Base-by-base conservation (phyloP, 495 filamentous ascomycete species). In the Annulohypoxylon bovei region DNA sequence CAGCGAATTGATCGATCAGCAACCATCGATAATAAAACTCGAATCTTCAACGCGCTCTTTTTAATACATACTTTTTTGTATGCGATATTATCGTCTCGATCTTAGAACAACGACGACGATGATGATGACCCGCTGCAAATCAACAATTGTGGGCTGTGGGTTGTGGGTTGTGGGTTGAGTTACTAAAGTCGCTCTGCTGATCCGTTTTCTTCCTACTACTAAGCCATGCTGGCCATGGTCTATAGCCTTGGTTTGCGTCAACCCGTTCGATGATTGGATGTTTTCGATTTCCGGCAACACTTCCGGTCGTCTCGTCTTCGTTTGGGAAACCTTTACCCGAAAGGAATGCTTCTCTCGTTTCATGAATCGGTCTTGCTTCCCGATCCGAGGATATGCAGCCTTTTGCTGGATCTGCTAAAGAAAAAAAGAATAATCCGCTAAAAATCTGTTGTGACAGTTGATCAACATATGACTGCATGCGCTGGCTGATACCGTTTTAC, bases 281-380 rank as follows among this genome's bases (percentile, higher is more conserved):
- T 14, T 46, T 25, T 60, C 39, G 33, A 65, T 52, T 47, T 58
- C 70, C 70, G 70, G 65, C 55, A 42, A 35, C 65, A 40, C 56
- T 65, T 72, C 70, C 65, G 65, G 70, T 72, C 65, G 70, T 72
- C 65, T 68, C 61, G 70, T 57, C 70, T 68, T 67, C 60, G 65
- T 72, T 72, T 72, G 55, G 65, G 65, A 59, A 47, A 62, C 44
- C 65, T 65, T 68, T 42, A 62, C 70, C 70, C 65, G 70, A 68
- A 68, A 68, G 70, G 70, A 72, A 72, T 65, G 33, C 65, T 56
- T 61, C 40, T 68, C 60, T 65, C 47, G 70, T 72, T 72, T 72
- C 70, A 72, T 61, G 44, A 72, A 68, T 68, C 70, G 70, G 70
- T 53, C 20, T 60, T 72, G 65, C 54, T 68, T 72, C 65, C 70